Evolutionary conservation across 2,329 filamentous ascomycete species (phyloP).

Genomic region (Rhynchosporium agropyri): DNA sequence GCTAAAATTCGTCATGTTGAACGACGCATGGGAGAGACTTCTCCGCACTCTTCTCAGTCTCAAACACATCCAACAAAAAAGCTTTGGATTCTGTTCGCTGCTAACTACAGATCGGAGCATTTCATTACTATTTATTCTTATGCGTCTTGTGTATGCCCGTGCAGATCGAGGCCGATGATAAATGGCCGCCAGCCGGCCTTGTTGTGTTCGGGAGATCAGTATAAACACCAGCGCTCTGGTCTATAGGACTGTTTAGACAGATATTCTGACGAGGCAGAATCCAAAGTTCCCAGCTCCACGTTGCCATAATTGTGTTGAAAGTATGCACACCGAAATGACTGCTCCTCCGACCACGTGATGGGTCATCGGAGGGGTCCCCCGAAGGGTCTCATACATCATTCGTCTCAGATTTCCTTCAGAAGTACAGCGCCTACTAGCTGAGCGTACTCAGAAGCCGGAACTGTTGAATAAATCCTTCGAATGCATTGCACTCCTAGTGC

Average conservation of each 20-base stretch:
- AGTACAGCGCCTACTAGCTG: not conserved
- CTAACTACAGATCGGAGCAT: no score
- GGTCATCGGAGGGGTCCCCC: not conserved
- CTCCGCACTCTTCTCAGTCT: no score
- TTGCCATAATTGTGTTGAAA: not conserved
- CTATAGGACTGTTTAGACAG: not conserved
- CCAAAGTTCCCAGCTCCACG: not conserved
- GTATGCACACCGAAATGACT: not conserved
- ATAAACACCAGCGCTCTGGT: not conserved
- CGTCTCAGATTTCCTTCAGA: slow-evolving; percentile 1
- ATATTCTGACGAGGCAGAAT: not conserved
- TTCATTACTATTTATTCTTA: no score
- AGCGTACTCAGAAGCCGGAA: not conserved
- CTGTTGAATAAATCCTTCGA: not conserved
- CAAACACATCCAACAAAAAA: no score
- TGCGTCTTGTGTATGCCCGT: not conserved
- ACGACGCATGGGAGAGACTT: no score
- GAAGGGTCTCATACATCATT: slow-evolving; percentile 6
- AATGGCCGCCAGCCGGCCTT: no score
- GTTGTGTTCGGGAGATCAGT: not conserved
- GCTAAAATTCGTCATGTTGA: no score
- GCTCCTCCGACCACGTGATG: not conserved
- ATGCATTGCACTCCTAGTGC: not conserved
- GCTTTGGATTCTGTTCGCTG: no score
- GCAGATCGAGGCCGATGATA: not conserved